Evolutionary conservation across 257 asterid genomes (phyloP).

Genomic region (Perilla frutescens): DNA sequence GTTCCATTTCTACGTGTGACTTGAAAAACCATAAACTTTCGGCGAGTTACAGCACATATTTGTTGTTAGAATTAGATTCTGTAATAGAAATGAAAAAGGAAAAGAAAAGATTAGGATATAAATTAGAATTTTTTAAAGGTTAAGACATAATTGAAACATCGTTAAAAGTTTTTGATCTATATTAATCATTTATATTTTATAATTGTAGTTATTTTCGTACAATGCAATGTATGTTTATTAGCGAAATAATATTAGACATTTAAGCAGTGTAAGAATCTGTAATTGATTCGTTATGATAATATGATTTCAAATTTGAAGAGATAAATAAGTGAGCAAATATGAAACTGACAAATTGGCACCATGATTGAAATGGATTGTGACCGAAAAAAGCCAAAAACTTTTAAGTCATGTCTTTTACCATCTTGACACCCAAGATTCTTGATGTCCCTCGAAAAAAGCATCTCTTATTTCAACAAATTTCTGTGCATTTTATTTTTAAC

Average conservation of each 20-base stretch:
- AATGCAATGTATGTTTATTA: background rate
- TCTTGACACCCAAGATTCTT: constrained; percentile 34
- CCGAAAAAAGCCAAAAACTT: constrained; percentile 22
- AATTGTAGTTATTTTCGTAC: background rate
- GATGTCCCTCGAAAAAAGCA: constrained; percentile 4
- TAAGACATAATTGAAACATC: too few relatives aligned
- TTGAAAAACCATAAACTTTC: too few relatives aligned
- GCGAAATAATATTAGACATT: background rate
- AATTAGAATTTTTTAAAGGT: too few relatives aligned
- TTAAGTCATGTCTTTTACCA: constrained; percentile 35
- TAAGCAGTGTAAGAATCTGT: too few relatives aligned
- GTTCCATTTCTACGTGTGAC: too few relatives aligned
- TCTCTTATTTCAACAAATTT: background rate
- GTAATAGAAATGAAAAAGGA: too few relatives aligned
- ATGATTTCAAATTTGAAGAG: background rate
- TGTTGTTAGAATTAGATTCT: too few relatives aligned
- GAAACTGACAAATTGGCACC: constrained; percentile 25
- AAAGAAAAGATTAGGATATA: too few relatives aligned
- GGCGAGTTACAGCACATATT: too few relatives aligned
- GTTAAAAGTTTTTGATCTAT: too few relatives aligned
- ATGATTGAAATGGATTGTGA: constrained; percentile 19
- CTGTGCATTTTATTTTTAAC: background rate
- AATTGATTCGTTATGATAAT: too few relatives aligned
- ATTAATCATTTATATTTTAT: too few relatives aligned
- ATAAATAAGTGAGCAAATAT: background rate